phyloP scores from a whole-genome alignment of 345 rosid species.

The Citrus mangshanensis region DNA sequence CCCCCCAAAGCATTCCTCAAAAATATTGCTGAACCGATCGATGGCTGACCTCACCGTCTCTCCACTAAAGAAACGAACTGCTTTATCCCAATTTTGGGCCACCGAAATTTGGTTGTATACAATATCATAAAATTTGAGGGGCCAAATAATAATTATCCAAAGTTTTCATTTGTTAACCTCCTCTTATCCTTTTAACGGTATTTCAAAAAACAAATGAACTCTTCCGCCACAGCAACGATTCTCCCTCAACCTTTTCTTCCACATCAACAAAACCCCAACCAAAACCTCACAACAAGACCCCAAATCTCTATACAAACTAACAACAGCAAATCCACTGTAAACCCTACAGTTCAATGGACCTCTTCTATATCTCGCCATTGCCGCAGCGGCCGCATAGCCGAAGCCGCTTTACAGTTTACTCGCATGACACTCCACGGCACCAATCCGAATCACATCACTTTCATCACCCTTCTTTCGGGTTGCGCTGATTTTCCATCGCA shows the following conservation, averaged over 20 bases:
- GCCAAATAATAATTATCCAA: neutral
- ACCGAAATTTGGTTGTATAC: no score
- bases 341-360: constrained; percentile 59
- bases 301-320: constrained; percentile 17
- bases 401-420: constrained; percentile 51
- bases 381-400: constrained; percentile 47
- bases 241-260: constrained; percentile 18
- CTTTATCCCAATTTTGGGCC: no score
- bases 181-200: neutral
- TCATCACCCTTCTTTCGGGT: constrained; percentile 50
- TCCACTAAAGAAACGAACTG: no score
- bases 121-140: neutral
- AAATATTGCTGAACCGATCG: no score
- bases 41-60: no score
- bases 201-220: constrained; percentile 19
- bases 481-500: constrained; percentile 41
- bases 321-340: constrained; percentile 14
- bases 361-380: constrained; percentile 63
- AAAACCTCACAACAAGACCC: constrained; percentile 11
- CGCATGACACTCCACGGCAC: constrained; percentile 54
- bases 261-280: constrained; percentile 17
- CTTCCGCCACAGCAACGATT: constrained; percentile 38
- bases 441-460: constrained; percentile 64
- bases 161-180: neutral
- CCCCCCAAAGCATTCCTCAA: no score